phyloP scores from a whole-genome alignment of 352 stramenopile species.

The Globisporangium lucens region DNA sequence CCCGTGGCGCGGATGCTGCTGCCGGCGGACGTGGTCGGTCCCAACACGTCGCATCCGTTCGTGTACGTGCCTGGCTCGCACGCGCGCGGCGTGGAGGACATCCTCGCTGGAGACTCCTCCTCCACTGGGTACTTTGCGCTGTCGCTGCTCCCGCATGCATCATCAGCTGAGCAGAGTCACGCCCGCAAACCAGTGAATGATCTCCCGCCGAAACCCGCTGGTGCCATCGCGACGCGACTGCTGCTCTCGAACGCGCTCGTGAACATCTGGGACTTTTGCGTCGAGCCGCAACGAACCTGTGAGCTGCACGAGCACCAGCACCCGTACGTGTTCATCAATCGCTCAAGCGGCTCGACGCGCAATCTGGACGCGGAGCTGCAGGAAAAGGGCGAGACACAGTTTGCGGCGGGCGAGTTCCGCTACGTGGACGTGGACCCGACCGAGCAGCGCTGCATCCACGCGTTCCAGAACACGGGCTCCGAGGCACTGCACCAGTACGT shows the following conservation, averaged over 20 bases:
- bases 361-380: conserved; percentile 29
- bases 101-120: neutral
- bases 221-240: conserved; percentile 26
- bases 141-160: conserved; percentile 10
- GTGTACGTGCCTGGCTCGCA: conserved; percentile 5
- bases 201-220: conserved; percentile 6
- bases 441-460: conserved; percentile 24
- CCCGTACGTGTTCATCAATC: conserved; percentile 45
- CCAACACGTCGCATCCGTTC: neutral
- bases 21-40: conserved; percentile 12
- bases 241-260: conserved; percentile 33
- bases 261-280: conserved; percentile 40
- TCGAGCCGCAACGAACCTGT: conserved; percentile 24
- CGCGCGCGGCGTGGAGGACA: neutral
- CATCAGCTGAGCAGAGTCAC: neutral
- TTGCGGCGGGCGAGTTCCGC: conserved; percentile 27
- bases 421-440: conserved; percentile 28
- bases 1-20: conserved; percentile 33
- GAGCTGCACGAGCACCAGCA: conserved; percentile 36
- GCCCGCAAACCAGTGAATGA: neutral
- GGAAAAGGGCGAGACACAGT: conserved; percentile 23
- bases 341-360: conserved; percentile 25
- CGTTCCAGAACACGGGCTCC: conserved; percentile 29
- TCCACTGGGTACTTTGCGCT: conserved; percentile 14
- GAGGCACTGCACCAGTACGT: conserved; percentile 34